A percentile compares a stretch with the other conserved stretches of the same genome.
Evolutionary conservation across 2,329 filamentous ascomycete species (phyloP).

Genomic region (Cordyceps cicadae): DNA sequence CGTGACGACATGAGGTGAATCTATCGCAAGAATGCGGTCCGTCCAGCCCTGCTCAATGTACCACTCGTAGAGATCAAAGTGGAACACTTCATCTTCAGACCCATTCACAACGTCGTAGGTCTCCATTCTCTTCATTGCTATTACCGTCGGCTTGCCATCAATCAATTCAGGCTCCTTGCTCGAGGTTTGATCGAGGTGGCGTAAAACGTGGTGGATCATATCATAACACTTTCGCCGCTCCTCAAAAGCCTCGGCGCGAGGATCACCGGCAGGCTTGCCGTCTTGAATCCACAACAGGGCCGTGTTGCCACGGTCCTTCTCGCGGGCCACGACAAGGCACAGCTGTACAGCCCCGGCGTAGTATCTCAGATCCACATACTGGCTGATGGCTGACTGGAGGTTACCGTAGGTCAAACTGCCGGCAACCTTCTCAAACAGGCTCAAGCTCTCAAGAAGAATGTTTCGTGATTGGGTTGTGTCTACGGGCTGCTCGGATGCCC

Average conservation of each 20-base stretch:
- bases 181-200: constrained; percentile 65
- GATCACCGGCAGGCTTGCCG: constrained; percentile 62
- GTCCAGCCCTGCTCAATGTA: constrained; percentile 80
- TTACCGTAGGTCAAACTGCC: constrained; percentile 74
- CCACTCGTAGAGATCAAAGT: constrained; percentile 97
- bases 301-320: constrained; percentile 78
- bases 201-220: constrained; percentile 75
- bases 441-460: constrained; percentile 79
- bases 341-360: constrained; percentile 90
- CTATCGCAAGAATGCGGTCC: constrained; percentile 75
- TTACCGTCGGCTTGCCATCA: constrained; percentile 69
- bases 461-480: constrained; percentile 70
- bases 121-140: constrained; percentile 72
- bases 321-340: constrained; percentile 71
- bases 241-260: constrained; percentile 58
- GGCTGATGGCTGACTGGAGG: constrained; percentile 65
- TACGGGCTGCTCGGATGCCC: constrained; percentile 68
- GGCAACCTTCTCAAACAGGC: constrained; percentile 82
- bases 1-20: constrained; percentile 76
- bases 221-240: constrained; percentile 74
- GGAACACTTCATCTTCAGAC: constrained; percentile 87
- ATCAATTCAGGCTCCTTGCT: constrained; percentile 61
- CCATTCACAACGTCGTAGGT: constrained; percentile 85
- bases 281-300: constrained; percentile 85
- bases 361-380: constrained; percentile 77